Percentiles rank a stretch among this genome's conserved stretches.
Conservation (phyloP, 1,284 basidiomycete genomes). For the Ceratobasidium sp. region DNA sequence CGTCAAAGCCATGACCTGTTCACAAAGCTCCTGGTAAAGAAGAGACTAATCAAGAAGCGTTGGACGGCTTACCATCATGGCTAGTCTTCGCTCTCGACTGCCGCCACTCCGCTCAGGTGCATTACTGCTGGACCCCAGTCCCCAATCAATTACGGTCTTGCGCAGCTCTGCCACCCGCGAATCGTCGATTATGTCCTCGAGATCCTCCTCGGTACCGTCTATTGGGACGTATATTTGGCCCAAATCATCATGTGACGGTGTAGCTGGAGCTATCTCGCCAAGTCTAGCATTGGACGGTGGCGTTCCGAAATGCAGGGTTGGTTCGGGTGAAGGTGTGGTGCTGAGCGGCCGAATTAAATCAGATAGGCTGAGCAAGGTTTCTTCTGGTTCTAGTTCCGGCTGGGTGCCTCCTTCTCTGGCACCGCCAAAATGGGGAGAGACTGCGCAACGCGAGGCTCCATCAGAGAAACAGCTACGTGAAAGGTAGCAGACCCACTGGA, state of each 20-base stretch:
- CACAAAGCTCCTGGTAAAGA: background rate
- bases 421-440: slow-evolving; percentile 12
- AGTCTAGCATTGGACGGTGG: background rate
- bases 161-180: slow-evolving; percentile 38
- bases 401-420: background rate
- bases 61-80: slow-evolving; percentile 28
- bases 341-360: slow-evolving; percentile 42
- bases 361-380: slow-evolving; percentile 27
- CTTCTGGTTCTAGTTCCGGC: slow-evolving; percentile 24
- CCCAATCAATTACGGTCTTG: slow-evolving; percentile 26
- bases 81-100: slow-evolving; percentile 16
- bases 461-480: slow-evolving; percentile 1
- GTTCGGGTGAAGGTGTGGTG: slow-evolving; percentile 41
- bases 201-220: slow-evolving; percentile 5
- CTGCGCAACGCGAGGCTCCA: slow-evolving; percentile 8
- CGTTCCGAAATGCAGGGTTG: slow-evolving; percentile 39
- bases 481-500: slow-evolving; percentile 3
- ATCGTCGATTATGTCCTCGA: slow-evolving; percentile 38
- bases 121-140: background rate
- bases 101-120: background rate
- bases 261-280: background rate
- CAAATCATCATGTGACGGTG: background rate
- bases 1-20: slow-evolving; percentile 40
- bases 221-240: background rate
- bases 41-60: background rate